These are phyloP conservation scores for Dactylellina haptotyla DNA, from an alignment of 2,329 filamentous ascomycete genomes.

Conservation along the genomic window DNA sequence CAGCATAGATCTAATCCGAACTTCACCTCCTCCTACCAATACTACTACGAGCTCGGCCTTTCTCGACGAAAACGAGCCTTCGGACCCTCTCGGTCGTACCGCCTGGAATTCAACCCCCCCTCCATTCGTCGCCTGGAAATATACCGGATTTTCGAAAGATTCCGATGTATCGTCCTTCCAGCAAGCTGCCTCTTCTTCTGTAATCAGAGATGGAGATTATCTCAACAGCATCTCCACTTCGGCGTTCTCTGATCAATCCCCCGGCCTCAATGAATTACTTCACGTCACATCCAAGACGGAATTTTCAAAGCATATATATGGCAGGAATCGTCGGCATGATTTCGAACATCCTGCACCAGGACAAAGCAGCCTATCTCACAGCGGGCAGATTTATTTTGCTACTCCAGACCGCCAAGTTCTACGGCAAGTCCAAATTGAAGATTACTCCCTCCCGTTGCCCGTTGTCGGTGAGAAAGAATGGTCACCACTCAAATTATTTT, in stretches of 20 bases:
- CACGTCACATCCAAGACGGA: constrained; percentile 36
- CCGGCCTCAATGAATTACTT: constrained; percentile 34
- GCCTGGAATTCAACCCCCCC: constrained; percentile 44
- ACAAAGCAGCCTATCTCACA: constrained; percentile 20
- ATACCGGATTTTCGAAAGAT: constrained; percentile 11
- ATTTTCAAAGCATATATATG: constrained; percentile 17
- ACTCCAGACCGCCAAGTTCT: constrained; percentile 31
- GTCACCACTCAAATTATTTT: constrained; percentile 35
- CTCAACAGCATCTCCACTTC: constrained; percentile 46
- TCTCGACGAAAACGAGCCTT: constrained; percentile 3
- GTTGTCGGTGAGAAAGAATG: constrained; percentile 14
- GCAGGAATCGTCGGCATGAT: background rate
- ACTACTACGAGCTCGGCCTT: background rate
- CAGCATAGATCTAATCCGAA: too few species aligned
- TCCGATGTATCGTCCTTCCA: constrained; percentile 12
- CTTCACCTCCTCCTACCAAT: too few species aligned
- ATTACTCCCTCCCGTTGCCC: constrained; percentile 9
- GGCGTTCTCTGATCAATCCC: constrained; percentile 46
- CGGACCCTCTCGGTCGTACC: constrained; percentile 26
- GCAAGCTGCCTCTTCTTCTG: constrained; percentile 6
- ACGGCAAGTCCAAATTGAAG: constrained; percentile 3
- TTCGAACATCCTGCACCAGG: constrained; percentile 3
- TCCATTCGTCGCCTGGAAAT: constrained; percentile 21
- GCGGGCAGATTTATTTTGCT: constrained; percentile 29
- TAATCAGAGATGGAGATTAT: constrained; percentile 27